Evolutionary conservation across 2,329 filamentous ascomycete genomes (phyloP).

Genomic region (Botrytis aclada): DNA sequence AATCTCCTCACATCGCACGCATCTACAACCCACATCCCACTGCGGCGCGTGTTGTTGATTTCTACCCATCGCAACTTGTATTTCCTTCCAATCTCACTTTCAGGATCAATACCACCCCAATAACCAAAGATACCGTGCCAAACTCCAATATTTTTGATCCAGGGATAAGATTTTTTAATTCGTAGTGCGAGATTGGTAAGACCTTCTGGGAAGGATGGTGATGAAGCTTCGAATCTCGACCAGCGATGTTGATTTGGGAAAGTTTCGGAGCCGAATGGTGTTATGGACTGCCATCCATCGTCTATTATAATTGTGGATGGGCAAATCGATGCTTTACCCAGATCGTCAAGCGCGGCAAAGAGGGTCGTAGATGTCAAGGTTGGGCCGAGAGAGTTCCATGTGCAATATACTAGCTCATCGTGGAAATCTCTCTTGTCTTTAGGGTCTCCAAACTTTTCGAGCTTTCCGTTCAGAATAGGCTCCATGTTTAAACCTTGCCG

Average conservation of each 20-base stretch:
- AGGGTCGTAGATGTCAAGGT: constrained; percentile 18
- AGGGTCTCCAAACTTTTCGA: no score
- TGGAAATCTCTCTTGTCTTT: constrained; percentile 1
- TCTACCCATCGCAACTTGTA: constrained; percentile 22
- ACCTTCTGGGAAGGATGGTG: constrained; percentile 20
- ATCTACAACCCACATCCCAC: constrained; percentile 22
- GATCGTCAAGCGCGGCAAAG: constrained; percentile 17
- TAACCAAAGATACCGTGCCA: constrained; percentile 26
- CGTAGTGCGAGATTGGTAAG: constrained; percentile 16
- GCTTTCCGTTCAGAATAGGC: background rate
- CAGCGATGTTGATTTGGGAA: constrained; percentile 15
- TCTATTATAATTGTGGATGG: constrained; percentile 27
- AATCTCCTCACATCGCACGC: constrained; percentile 18
- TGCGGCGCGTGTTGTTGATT: constrained; percentile 11
- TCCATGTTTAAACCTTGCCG: background rate
- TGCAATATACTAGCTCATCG: constrained; percentile 22
- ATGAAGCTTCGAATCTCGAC: constrained; percentile 22
- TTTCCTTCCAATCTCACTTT: constrained; percentile 15
- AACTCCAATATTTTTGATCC: constrained; percentile 23
- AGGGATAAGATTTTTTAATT: constrained; percentile 20
- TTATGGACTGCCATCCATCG: constrained; percentile 26
- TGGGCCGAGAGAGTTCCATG: constrained; percentile 24
- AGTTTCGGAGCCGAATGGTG: constrained; percentile 4
- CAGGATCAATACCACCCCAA: constrained; percentile 23
- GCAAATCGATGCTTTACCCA: constrained; percentile 14